Percentiles rank a stretch among this genome's conserved stretches.
Conservation (phyloP, 148 eudicot genomes). For the Limonium bicolor region DNA sequence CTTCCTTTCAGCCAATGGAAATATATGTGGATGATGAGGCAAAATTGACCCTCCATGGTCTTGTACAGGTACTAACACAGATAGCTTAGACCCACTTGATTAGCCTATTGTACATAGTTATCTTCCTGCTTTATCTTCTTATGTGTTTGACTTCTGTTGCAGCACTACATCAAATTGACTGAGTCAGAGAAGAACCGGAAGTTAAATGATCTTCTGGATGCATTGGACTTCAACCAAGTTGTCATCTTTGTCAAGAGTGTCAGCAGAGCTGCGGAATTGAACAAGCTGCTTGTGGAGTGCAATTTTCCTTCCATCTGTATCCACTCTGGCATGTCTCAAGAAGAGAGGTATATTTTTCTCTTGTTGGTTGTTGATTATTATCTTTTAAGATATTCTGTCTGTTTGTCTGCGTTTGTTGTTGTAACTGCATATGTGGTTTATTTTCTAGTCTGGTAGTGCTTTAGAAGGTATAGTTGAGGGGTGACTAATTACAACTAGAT, state of each 20-base stretch:
- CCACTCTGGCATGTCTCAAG: constrained; percentile 98
- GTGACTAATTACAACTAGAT: too few relatives aligned
- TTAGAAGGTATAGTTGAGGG: too few relatives aligned
- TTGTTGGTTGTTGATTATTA: neutral
- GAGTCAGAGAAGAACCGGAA: constrained; percentile 93
- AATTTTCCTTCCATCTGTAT: constrained; percentile 96
- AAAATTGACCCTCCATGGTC: constrained; percentile 95
- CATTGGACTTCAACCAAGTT: constrained; percentile 93
- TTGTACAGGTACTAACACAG: constrained; percentile 59
- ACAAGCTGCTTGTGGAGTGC: constrained; percentile 91
- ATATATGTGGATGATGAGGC: constrained; percentile 98
- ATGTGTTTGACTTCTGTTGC: constrained; percentile 4
- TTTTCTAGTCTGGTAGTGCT: neutral
- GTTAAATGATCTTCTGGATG: constrained; percentile 91
- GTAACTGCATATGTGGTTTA: neutral
- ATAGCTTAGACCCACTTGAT: neutral
- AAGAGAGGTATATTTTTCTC: constrained; percentile 58
- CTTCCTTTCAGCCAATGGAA: constrained; percentile 94
- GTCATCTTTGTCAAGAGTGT: constrained; percentile 97
- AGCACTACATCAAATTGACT: constrained; percentile 90
- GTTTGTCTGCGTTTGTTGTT: neutral
- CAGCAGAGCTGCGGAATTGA: constrained; percentile 77
- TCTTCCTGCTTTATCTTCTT: neutral
- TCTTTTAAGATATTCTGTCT: neutral
- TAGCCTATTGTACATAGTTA: neutral